phyloP scores from a whole-genome alignment of 2,329 filamentous ascomycete genomes.

The Pseudogymnoascus sp. region DNA sequence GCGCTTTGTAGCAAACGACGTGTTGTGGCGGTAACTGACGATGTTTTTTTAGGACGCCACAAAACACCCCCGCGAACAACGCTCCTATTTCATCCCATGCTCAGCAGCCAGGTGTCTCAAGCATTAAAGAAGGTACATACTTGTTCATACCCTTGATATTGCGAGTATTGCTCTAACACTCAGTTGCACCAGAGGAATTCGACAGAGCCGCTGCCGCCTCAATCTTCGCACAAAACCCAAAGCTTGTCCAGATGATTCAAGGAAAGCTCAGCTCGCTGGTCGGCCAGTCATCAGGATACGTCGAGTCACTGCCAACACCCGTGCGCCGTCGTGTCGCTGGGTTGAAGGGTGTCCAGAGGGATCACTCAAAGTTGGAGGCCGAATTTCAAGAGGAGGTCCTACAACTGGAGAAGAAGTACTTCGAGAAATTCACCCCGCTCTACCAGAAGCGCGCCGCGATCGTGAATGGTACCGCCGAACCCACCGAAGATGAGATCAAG shows the following conservation, averaged over 20 bases:
- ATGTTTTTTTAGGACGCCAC: constrained; percentile 66
- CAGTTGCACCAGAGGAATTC: constrained; percentile 62
- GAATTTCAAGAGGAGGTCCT: constrained; percentile 98
- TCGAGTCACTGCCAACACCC: constrained; percentile 83
- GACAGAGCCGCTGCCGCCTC: constrained; percentile 81
- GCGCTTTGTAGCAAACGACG: constrained; percentile 3
- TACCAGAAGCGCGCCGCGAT: constrained; percentile 94
- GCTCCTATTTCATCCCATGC: constrained; percentile 97
- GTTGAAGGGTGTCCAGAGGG: constrained; percentile 96
- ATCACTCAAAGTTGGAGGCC: constrained; percentile 95
- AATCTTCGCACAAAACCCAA: constrained; percentile 92
- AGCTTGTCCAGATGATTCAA: constrained; percentile 94
- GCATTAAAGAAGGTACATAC: constrained; percentile 89
- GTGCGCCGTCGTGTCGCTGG: constrained; percentile 92
- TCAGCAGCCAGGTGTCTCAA: constrained; percentile 85
- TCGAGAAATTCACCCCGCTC: constrained; percentile 94
- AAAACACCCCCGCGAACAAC: constrained; percentile 94
- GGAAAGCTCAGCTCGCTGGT: constrained; percentile 89
- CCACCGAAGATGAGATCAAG: constrained; percentile 77
- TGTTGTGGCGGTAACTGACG: constrained; percentile 17
- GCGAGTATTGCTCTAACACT: not conserved
- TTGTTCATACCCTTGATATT: not conserved
- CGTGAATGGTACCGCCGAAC: constrained; percentile 79
- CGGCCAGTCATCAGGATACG: constrained; percentile 92
- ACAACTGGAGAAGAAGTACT: constrained; percentile 98